A percentile compares a stretch with the other conserved stretches of the same genome.
Evolutionary conservation across 2,329 filamentous ascomycete genomes (phyloP).

Genomic region (Paracamarosporium sp.): DNA sequence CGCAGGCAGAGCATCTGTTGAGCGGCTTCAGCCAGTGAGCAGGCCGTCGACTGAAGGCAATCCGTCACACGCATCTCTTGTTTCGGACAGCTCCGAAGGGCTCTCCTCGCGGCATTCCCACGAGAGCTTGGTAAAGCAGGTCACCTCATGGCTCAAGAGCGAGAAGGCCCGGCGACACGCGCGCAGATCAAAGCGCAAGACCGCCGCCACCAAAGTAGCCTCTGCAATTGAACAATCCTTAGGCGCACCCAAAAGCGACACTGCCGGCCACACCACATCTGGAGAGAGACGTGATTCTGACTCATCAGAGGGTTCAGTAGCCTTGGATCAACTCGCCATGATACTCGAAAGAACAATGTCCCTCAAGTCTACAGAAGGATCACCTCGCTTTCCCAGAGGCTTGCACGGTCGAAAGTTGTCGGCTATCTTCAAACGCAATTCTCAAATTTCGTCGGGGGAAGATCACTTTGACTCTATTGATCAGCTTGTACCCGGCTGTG

Average conservation of each 20-base stretch:
- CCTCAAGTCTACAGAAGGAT: conserved; percentile 37
- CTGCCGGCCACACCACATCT: conserved; percentile 16
- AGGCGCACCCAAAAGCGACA: conserved; percentile 9
- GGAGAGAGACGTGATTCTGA: conserved; percentile 60
- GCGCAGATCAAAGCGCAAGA: conserved; percentile 59
- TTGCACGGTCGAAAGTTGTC: conserved; percentile 37
- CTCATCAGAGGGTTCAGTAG: conserved; percentile 73
- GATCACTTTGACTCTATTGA: conserved; percentile 83
- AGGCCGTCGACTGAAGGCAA: conserved; percentile 34
- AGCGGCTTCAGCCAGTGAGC: conserved; percentile 31
- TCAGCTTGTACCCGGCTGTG: conserved; percentile 80
- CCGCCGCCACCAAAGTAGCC: conserved; percentile 58
- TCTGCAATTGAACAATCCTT: conserved; percentile 16
- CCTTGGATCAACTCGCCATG: conserved; percentile 79
- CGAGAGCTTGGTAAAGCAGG: conserved; percentile 68
- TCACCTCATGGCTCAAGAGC: conserved; percentile 82
- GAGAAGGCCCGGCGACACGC: conserved; percentile 73
- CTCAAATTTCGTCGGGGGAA: conserved; percentile 77
- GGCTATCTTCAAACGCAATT: conserved; percentile 49
- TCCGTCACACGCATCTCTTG: conserved; percentile 35
- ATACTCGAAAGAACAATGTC: conserved; percentile 76
- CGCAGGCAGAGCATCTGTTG: conserved; percentile 50
- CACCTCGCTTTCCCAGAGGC: conserved; percentile 48
- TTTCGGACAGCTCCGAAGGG: conserved; percentile 36
- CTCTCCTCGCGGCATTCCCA: conserved; percentile 36